Percentiles rank a stretch among this genome's conserved stretches.
Conservation (phyloP, 495 filamentous ascomycete species). For the Aspergillus mulundensis region DNA sequence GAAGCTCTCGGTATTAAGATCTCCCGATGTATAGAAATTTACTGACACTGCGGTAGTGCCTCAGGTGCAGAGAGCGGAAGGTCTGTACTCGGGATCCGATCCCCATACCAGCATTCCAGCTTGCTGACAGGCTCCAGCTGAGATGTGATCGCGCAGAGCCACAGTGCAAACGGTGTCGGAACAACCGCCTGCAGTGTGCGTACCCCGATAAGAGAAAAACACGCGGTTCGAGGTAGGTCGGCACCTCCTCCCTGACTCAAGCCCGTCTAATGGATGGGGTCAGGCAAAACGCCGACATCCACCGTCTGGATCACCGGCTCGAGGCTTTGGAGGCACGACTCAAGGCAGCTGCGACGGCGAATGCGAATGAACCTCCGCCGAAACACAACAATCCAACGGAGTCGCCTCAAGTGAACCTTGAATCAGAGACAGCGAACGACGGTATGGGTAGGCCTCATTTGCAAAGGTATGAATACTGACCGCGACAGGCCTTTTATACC, state of each 20-base stretch:
- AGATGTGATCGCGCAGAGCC: conserved; percentile 4
- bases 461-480: neutral
- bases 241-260: neutral
- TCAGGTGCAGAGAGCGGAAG: conserved; percentile 8
- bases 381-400: neutral
- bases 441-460: neutral
- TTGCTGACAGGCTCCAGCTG: neutral
- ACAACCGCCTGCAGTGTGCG: neutral
- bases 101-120: neutral
- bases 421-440: neutral
- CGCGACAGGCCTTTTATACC: neutral
- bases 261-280: neutral
- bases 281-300: neutral
- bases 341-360: neutral
- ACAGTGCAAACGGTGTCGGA: conserved; percentile 3
- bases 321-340: conserved; percentile 1
- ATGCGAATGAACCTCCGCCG: neutral
- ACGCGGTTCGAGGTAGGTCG: neutral
- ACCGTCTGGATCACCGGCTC: neutral
- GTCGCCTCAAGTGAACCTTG: neutral
- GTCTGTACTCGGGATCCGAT: neutral
- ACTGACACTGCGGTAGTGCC: neutral
- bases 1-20: conserved; percentile 7
- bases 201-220: conserved; percentile 4
- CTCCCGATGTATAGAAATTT: neutral